phyloP scores from a whole-genome alignment of 176 grass and related monocot genomes.

The Coix lacrymajobi region DNA sequence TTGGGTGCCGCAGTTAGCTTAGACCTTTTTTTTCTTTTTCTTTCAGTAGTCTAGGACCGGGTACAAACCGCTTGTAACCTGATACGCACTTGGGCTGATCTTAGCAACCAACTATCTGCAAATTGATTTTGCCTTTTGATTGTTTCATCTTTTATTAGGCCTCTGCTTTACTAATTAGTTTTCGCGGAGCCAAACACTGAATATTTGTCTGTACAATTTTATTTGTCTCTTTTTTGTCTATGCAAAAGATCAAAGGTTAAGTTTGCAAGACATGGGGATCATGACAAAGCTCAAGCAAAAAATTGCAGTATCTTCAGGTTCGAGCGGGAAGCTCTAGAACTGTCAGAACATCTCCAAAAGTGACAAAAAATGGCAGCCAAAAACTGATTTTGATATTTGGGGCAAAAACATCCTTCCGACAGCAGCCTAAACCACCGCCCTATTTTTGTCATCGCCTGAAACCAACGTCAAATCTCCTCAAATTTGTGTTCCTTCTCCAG shows the following conservation, averaged over 20 bases:
- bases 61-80: background rate
- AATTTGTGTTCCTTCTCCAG: no score
- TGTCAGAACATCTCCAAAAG: background rate
- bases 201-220: no score
- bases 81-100: background rate
- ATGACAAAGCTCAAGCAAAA: background rate
- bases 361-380: background rate
- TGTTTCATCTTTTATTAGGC: background rate
- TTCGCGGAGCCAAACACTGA: background rate
- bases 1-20: slow-evolving; percentile 3
- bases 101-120: background rate
- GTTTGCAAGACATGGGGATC: background rate
- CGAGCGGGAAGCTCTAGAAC: background rate
- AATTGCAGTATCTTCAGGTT: background rate
- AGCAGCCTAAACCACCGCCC: no score
- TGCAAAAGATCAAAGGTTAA: background rate
- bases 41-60: background rate
- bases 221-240: background rate
- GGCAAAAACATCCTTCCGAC: background rate
- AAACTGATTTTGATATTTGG: background rate
- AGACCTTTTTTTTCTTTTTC: background rate
- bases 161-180: background rate
- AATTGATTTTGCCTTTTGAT: background rate
- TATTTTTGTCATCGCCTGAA: no score
- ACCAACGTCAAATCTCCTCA: no score